Evolutionary conservation across 2,329 filamentous ascomycete species (phyloP).

Genomic region (Ophiocordyceps robertsii): DNA sequence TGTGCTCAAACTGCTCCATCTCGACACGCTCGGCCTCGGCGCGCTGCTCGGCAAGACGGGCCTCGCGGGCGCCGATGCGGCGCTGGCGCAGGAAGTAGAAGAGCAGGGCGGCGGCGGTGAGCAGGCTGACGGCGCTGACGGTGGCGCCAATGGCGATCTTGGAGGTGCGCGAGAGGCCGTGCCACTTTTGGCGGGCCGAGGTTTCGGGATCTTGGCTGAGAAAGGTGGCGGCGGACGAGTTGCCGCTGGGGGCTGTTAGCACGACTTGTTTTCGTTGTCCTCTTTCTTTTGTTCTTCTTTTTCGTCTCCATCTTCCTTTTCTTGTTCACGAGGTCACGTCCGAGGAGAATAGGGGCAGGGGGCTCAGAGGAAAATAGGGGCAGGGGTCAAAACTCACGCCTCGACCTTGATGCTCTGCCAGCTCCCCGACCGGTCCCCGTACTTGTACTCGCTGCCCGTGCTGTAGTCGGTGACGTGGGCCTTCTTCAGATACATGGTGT

Average conservation of each 20-base stretch:
- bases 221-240: conserved; percentile 38
- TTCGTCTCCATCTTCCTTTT: too few relatives aligned
- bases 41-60: conserved; percentile 28
- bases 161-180: conserved; percentile 31
- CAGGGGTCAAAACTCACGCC: conserved; percentile 25
- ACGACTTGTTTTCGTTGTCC: too few relatives aligned
- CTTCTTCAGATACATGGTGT: conserved; percentile 60
- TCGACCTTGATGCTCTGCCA: conserved; percentile 50
- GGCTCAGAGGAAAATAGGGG: not conserved
- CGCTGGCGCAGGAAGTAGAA: conserved; percentile 45
- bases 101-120: conserved; percentile 25
- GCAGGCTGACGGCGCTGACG: conserved; percentile 27
- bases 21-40: conserved; percentile 35
- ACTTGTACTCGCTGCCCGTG: conserved; percentile 52
- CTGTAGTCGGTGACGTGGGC: conserved; percentile 42
- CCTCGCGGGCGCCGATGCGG: conserved; percentile 36
- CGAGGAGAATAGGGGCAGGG: too few relatives aligned
- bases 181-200: conserved; percentile 39
- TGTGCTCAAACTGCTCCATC: conserved; percentile 33
- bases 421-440: conserved; percentile 44
- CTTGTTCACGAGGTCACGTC: too few relatives aligned
- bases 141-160: conserved; percentile 40
- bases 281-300: too few relatives aligned
- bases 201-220: conserved; percentile 26
- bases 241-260: conserved; percentile 27